phyloP scores from a whole-genome alignment of 305 asterid species.

The Solanum hybrid region DNA sequence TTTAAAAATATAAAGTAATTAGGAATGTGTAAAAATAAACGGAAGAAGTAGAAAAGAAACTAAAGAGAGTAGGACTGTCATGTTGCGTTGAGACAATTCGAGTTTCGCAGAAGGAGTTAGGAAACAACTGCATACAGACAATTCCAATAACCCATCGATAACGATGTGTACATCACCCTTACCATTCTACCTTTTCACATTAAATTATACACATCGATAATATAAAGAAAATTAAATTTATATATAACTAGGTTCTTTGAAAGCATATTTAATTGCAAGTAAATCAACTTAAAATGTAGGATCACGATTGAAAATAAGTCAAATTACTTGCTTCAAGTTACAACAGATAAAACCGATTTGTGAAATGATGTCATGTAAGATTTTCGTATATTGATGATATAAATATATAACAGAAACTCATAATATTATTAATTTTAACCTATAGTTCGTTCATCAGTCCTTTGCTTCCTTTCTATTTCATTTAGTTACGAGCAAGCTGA shows the following conservation, averaged over 20 bases:
- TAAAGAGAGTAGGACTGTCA: background rate
- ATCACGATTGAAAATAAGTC: background rate
- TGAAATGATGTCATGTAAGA: background rate
- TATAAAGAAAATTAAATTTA: background rate
- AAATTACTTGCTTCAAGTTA: background rate
- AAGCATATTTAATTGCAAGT: background rate
- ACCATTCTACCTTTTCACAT: background rate
- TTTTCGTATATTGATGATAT: background rate
- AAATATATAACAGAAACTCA: background rate
- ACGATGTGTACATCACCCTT: slow-evolving; percentile 24
- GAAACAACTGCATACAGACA: background rate
- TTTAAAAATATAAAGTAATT: no score
- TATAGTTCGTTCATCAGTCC: background rate
- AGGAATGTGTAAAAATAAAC: background rate
- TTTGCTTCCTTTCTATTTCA: background rate
- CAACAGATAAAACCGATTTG: background rate
- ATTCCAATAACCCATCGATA: slow-evolving; percentile 10
- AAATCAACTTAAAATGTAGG: background rate
- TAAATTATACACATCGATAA: background rate
- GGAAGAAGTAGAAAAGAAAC: background rate
- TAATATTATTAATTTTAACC: background rate
- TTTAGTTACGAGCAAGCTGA: background rate
- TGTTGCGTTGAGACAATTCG: background rate
- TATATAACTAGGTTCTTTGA: background rate
- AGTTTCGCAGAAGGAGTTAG: background rate